These are phyloP conservation scores for Penicillium sclerotigenum DNA, from an alignment of 2,329 filamentous ascomycete species.

Conservation along the genomic window DNA sequence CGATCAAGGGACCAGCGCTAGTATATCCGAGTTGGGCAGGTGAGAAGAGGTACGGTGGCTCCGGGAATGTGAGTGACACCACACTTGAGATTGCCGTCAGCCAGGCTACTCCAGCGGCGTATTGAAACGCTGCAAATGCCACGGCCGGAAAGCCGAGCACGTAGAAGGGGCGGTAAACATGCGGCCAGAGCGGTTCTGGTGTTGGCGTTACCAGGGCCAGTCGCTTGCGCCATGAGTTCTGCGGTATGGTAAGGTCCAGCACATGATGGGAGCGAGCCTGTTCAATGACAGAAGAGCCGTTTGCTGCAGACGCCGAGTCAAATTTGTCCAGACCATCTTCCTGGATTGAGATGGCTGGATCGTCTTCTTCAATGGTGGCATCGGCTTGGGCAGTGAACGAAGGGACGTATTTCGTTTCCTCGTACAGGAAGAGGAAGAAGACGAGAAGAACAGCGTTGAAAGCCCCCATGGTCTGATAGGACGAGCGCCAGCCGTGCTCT, in stretches of 20 bases:
- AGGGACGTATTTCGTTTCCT: slow-evolving; percentile 37
- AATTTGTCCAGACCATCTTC: background rate
- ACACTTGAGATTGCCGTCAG: slow-evolving; percentile 33
- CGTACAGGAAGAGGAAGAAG: slow-evolving; percentile 35
- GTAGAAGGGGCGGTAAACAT: slow-evolving; percentile 33
- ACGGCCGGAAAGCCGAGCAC: slow-evolving; percentile 41
- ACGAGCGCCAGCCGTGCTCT: slow-evolving; percentile 36
- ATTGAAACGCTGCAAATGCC: slow-evolving; percentile 41
- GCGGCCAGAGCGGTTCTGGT: slow-evolving; percentile 28
- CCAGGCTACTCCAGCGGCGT: slow-evolving; percentile 40
- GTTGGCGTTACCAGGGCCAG: slow-evolving; percentile 27
- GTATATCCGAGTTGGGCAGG: slow-evolving; percentile 34
- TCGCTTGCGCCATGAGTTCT: slow-evolving; percentile 27
- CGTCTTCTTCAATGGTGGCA: background rate
- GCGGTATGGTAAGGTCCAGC: slow-evolving; percentile 28
- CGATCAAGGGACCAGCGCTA: slow-evolving; percentile 38
- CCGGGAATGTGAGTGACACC: slow-evolving; percentile 36
- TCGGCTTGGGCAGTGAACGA: slow-evolving; percentile 10
- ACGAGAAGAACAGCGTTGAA: slow-evolving; percentile 29
- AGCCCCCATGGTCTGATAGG: slow-evolving; percentile 36
- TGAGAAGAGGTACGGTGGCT: slow-evolving; percentile 34
- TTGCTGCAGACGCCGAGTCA: slow-evolving; percentile 11
- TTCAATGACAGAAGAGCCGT: slow-evolving; percentile 5
- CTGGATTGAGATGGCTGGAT: background rate
- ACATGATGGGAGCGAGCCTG: slow-evolving; percentile 14